Base-by-base conservation (phyloP, 2,329 filamentous ascomycete species). In the Diaporthe sp. region DNA sequence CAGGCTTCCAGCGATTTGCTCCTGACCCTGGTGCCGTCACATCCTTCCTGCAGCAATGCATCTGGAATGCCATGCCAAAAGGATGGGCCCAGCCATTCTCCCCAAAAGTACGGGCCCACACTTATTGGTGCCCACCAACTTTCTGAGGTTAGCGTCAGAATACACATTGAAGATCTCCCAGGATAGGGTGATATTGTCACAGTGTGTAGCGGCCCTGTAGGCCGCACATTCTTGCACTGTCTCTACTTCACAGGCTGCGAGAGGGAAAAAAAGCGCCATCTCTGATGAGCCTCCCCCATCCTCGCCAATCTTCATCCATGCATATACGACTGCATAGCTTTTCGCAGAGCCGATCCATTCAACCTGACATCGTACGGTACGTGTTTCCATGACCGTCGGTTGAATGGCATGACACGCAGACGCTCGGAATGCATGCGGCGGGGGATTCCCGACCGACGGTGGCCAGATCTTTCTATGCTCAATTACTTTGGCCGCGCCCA, bases 61-160 rank as follows among this genome's bases (percentile, higher is more conserved):
- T 71, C 54, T 73, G 67, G 75, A 74, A 68, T 74, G 68, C 47
- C 52, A 74, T 72, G 67, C 61, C 68, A 54, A 68, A 76, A 74
- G 61, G 72, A 76, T 66, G 67, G 68, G 74, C 58, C 72, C 61
- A 74, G 74, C 67, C 72, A 67, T 68, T 33, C 70, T 72, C 60
- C 33, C 68, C 75, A 64, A 60, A 71, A 70, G 72, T 73, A 71
- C 67, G 72, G 72, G 57, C 64, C 74, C 74, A 76, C 68, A 72
- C 40, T 22, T 64, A 68, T 42, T 72, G 72, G 61, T 72, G 60
- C 71, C 64, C 61, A 35, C 60, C 30, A 25, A 45, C 75, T 54
- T 33, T 47, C 69, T 67, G 52, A 75, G 71, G 71, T 58, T 75
- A 75, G 74, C 45, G 54, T n/a, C 13, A 15, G 38, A 75, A 47